These are phyloP conservation scores for Colletotrichum gloeosporioides DNA, from an alignment of 2,329 filamentous ascomycete species.

Conservation along the genomic window DNA sequence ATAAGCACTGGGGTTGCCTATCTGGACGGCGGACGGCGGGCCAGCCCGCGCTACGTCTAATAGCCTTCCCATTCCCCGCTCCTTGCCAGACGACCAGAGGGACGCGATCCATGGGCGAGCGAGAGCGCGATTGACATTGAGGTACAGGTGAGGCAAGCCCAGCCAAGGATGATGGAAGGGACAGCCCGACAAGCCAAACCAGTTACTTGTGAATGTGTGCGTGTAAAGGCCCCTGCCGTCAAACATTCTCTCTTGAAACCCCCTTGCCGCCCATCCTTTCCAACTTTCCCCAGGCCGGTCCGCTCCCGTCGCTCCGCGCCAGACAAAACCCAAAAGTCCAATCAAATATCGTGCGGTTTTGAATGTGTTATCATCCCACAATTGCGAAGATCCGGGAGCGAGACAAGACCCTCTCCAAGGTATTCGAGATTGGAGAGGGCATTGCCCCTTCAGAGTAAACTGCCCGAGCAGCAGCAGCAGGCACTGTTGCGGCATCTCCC, in stretches of 20 bases:
- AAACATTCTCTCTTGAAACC: not conserved
- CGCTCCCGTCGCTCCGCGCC: constrained; percentile 12
- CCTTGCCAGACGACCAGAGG: not conserved
- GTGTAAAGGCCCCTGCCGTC: not conserved
- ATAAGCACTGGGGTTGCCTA: not conserved
- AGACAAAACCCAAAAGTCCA: not conserved
- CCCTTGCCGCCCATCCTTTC: not conserved
- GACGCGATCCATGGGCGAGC: not conserved
- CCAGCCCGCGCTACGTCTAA: not conserved
- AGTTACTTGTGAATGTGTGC: not conserved
- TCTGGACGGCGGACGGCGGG: not conserved
- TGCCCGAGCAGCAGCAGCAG: not conserved
- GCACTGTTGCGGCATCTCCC: not conserved
- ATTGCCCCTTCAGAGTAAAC: not conserved
- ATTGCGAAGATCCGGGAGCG: not conserved
- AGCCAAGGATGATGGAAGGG: constrained; percentile 1
- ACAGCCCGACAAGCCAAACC: not conserved
- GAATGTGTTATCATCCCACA: not conserved
- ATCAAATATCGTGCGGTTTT: constrained; percentile 8
- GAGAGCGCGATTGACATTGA: not conserved
- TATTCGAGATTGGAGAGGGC: not conserved
- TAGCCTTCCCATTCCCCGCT: not conserved
- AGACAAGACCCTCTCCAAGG: not conserved
- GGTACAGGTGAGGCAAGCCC: not conserved
- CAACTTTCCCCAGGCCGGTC: constrained; percentile 13